These are phyloP conservation scores for Suhomyces sp. DNA, from an alignment of 805 yeast species.

Conservation along the genomic window DNA sequence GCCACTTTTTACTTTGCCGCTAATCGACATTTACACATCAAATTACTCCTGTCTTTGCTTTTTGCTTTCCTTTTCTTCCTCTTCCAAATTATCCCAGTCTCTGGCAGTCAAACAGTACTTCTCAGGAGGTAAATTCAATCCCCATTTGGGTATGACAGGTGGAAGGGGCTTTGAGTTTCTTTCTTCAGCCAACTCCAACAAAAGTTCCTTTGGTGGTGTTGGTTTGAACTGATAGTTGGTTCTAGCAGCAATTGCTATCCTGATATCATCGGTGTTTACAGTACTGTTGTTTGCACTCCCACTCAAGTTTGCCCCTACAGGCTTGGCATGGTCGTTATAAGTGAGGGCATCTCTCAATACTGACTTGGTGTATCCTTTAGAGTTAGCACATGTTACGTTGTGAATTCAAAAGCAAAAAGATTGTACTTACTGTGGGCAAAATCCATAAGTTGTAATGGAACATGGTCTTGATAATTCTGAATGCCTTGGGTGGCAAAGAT, in stretches of 20 bases:
- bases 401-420: neutral
- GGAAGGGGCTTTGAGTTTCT: conserved; percentile 88
- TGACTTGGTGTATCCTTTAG: conserved; percentile 68
- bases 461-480: conserved; percentile 90
- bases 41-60: conserved; percentile 4
- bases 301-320: conserved; percentile 30
- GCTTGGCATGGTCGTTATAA: conserved; percentile 77
- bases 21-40: neutral
- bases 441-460: conserved; percentile 94
- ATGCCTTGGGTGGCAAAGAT: conserved; percentile 93
- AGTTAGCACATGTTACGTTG: conserved; percentile 6
- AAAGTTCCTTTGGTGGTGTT: conserved; percentile 84
- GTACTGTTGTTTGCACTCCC: conserved; percentile 40
- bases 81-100: conserved; percentile 55
- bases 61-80: conserved; percentile 15
- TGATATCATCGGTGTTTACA: conserved; percentile 82
- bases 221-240: conserved; percentile 97
- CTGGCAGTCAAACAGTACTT: conserved; percentile 88
- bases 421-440: conserved; percentile 70
- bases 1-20: neutral
- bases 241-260: conserved; percentile 89
- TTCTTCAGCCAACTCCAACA: conserved; percentile 89
- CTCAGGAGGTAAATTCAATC: conserved; percentile 94
- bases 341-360: conserved; percentile 86
- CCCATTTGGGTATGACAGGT: conserved; percentile 86